Evolutionary conservation across 176 grass and related monocot genomes (phyloP), one percentile per base, ranked within the genome.

Genomic region (Phoenix dactylifera): DNA sequence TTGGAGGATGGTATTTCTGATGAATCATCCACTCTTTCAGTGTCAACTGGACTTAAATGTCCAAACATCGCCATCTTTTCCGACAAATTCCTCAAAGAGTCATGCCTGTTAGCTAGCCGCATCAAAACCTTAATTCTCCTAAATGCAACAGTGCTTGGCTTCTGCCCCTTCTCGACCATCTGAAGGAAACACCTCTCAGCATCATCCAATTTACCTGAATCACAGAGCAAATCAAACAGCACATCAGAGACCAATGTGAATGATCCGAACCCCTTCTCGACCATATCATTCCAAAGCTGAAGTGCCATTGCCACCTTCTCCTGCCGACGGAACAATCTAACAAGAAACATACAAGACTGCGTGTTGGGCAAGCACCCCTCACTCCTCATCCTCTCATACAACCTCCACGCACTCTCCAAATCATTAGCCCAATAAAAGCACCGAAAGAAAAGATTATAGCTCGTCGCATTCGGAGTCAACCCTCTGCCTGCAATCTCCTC

Each of bases 41-140:
- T 4, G 16, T 55, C 26, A 15, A 14, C 16, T 29, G 17, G 17
- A 25, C 2, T 32, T 53, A 57, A 26, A 30, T 59, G 54, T 29
- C 56, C 51, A 64, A 75, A 81, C 6, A 32, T 56, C 5, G 51
- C 60, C 77, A 86, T 84, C 26, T 60, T 76, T 53, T 80, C 83
- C 15, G 72, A 76, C 55, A 96, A 79, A 39, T 51, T 75, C 7
- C 39, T 58, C 57, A 90, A 59, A 52, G 86, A 87, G 59, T 90
- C 83, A 24, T 87, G 75, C 78, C 70, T 59, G 3, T 96, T 85
- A 32, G 91, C 69, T 61, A 96, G 74, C 75, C 87, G 68, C 91
- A 96, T 87, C 22, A 96, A 75, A 74, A 96, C 82, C 64, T 84
- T 90, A 68, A 96, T 82, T 68, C 91, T 87, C 74, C 58, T 84